Conservation (phyloP, 257 asterid genomes). For the Rhazya stricta region DNA sequence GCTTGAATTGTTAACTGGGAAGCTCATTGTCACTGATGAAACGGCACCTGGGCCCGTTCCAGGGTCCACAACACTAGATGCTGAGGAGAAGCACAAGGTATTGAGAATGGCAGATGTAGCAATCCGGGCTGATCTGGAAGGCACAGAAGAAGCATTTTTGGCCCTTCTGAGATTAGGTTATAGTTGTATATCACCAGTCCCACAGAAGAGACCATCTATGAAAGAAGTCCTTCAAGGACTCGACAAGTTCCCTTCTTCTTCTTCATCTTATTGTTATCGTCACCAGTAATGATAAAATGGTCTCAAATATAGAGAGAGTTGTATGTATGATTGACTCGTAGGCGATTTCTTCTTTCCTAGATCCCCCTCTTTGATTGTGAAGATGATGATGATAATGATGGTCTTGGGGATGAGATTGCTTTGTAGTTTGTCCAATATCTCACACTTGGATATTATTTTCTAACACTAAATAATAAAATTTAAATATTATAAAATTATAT, state of each 20-base stretch:
- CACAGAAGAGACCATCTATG: constrained; percentile 88
- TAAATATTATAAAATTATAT: too few species aligned
- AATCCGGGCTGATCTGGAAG: constrained; percentile 79
- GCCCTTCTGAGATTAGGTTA: constrained; percentile 65
- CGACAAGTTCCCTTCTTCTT: constrained; percentile 59
- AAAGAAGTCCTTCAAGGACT: constrained; percentile 79
- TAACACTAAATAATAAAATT: neutral
- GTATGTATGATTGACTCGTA: constrained; percentile 43
- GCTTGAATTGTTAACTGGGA: constrained; percentile 69
- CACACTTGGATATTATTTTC: neutral
- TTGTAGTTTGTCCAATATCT: neutral
- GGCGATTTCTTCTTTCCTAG: constrained; percentile 9
- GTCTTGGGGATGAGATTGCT: neutral
- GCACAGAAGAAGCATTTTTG: constrained; percentile 71
- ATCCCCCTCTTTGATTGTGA: constrained; percentile 2
- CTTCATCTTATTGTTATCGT: constrained; percentile 35
- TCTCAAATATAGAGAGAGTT: constrained; percentile 38
- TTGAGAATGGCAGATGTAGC: constrained; percentile 68
- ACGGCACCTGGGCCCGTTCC: constrained; percentile 38
- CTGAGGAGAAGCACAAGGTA: constrained; percentile 49
- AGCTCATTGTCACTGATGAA: constrained; percentile 64
- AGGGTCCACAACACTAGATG: constrained; percentile 32
- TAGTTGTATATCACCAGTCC: constrained; percentile 54
- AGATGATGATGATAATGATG: neutral
- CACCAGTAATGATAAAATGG: constrained; percentile 25